Base-by-base conservation (phyloP, 2,329 filamentous ascomycete genomes). In the Cryphonectria carpinicola region DNA sequence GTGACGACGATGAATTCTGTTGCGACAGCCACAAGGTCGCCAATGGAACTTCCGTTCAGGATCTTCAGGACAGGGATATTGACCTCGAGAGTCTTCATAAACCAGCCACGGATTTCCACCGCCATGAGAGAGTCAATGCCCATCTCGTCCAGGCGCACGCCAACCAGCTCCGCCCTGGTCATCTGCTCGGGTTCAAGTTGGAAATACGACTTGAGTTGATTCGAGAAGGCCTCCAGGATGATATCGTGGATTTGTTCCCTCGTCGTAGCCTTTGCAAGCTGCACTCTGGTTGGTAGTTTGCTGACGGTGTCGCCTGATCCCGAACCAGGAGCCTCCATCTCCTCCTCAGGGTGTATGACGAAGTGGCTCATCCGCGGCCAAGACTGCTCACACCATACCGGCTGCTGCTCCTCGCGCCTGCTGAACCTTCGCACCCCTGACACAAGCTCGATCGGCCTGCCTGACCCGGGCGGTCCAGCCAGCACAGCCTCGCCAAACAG, bases 401-500 rank as follows among this genome's bases (percentile, higher is more conserved):
- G 22, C 60, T 41, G 17, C 37, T 11, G 17, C 11, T 43, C 41
- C 28, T 39, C 32, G 32, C 32, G 32, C 60, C n/a, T 39, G 2
- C 28, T 35, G 28, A 13, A 8, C 10, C 28, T 62, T 8, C 32
- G 11, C 22, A 35, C 5, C 35, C 32, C 32, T 19, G 60, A 39
- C 1, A 62, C 4, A 13, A 19, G 11, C 35, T 62, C 32, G 19
- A 39, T 62, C 28, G 17, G 5, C 7, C 37, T 4, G 17, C 14
- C 7, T 0, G 22, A 61, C 2, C n/a, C 43, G 0, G 66, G 66
- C 1, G 28, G 52, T 6, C 68, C 64, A 4, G 39, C 37, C 4
- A 80, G 54, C 5, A 85, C 78, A 0, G 79, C 81, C 71, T 85
- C 82, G 1, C 82, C 81, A 62, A 85, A 82, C 14, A 80, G 69